Evolutionary conservation across 208 protist genomes (phyloP).

Genomic region (Crithidia sp.): DNA sequence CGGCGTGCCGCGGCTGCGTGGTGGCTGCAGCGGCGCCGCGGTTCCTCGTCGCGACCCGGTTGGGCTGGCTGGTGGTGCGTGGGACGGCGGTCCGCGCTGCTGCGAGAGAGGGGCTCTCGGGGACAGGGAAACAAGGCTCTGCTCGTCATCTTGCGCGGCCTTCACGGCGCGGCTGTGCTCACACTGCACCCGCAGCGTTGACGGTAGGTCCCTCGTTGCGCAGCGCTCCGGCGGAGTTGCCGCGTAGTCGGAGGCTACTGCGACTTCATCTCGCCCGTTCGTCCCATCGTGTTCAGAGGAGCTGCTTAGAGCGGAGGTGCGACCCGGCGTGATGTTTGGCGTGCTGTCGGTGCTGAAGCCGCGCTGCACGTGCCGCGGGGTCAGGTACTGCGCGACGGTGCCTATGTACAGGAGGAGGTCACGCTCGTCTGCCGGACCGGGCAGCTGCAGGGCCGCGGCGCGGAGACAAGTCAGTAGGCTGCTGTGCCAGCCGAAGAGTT

Average conservation of each 20-base stretch:
- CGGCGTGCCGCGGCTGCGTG: constrained; percentile 15
- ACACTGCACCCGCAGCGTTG: constrained; percentile 7
- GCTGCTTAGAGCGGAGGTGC: constrained; percentile 24
- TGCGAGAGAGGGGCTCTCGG: too few relatives aligned
- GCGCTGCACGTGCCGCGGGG: constrained; percentile 3
- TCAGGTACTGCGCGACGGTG: constrained; percentile 22
- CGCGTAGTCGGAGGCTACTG: neutral
- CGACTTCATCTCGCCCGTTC: neutral
- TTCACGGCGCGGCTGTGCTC: constrained; percentile 13
- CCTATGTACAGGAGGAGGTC: constrained; percentile 18
- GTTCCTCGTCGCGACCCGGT: neutral
- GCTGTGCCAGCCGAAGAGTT: constrained; percentile 32
- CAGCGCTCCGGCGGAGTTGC: constrained; percentile 9
- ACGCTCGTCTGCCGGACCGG: neutral
- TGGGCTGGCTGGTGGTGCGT: neutral
- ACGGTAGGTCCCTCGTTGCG: neutral
- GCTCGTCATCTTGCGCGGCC: neutral
- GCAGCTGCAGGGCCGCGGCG: neutral
- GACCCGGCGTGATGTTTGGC: constrained; percentile 24
- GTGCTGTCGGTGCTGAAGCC: constrained; percentile 19
- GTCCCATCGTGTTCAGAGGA: constrained; percentile 17
- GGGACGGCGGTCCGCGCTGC: neutral
- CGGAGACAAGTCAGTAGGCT: constrained; percentile 19
- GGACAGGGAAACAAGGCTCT: neutral
- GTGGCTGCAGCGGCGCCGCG: neutral